Evolutionary conservation across 306 rosid species (phyloP).

Genomic region (Gastrolobium bilobum): DNA sequence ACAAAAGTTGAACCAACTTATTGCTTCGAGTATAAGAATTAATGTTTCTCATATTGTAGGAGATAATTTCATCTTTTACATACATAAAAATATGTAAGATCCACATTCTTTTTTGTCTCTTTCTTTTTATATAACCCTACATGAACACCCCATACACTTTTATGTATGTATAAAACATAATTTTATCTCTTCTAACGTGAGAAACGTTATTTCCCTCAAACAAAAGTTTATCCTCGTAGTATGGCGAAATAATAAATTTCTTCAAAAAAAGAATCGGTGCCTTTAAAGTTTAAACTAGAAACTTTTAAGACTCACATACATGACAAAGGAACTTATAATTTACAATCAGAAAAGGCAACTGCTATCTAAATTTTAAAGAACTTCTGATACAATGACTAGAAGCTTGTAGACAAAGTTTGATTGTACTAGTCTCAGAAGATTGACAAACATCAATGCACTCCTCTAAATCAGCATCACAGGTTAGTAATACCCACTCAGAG

Average conservation of each 20-base stretch:
- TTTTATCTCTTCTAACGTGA: not conserved
- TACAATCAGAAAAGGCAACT: conserved; percentile 49
- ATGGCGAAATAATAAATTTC: conserved; percentile 26
- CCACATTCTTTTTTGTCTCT: no score
- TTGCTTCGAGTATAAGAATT: conserved; percentile 6
- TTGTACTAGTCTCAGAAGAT: conserved; percentile 61
- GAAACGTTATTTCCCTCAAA: no score
- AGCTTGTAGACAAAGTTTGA: conserved; percentile 75
- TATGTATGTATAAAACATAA: no score
- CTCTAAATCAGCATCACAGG: conserved; percentile 91
- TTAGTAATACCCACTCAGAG: conserved; percentile 86
- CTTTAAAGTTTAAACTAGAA: conserved; percentile 45
- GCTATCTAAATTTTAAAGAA: conserved; percentile 49
- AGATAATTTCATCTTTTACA: no score
- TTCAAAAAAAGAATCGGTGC: not conserved
- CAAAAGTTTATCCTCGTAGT: conserved; percentile 24
- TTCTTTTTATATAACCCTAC: no score
- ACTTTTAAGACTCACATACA: conserved; percentile 48
- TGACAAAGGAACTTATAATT: conserved; percentile 46
- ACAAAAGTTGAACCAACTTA: conserved; percentile 38
- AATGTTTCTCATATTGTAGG: no score
- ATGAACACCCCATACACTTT: no score
- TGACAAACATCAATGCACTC: conserved; percentile 88
- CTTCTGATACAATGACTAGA: conserved; percentile 54
- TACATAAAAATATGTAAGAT: no score